Conservation (phyloP, 768 basidiomycete species). For the Asterophora parasitica region DNA sequence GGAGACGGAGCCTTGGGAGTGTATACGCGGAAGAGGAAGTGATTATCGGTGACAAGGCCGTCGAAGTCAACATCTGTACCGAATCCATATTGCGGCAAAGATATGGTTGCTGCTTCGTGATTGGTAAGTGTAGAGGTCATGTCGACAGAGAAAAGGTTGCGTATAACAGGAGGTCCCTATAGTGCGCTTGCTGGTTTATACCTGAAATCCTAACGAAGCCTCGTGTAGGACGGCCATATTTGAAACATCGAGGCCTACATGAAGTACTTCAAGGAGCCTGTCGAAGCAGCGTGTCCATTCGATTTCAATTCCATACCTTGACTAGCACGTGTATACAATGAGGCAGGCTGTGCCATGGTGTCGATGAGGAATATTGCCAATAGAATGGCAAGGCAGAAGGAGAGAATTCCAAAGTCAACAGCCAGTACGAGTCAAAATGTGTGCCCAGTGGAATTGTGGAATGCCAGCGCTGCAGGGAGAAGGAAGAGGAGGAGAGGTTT, state of each 20-base stretch:
- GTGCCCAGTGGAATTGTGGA: too few relatives aligned
- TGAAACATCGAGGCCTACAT: slow-evolving; percentile 22
- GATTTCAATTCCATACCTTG: slow-evolving; percentile 1
- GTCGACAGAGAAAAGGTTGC: slow-evolving; percentile 8
- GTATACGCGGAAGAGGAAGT: slow-evolving; percentile 76
- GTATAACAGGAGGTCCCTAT: not conserved
- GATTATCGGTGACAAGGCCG: slow-evolving; percentile 55
- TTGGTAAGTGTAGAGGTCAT: slow-evolving; percentile 23
- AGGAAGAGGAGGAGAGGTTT: too few relatives aligned
- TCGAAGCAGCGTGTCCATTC: not conserved
- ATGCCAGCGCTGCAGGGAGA: too few relatives aligned
- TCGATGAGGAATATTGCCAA: too few relatives aligned
- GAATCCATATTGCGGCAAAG: slow-evolving; percentile 73
- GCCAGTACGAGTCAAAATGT: too few relatives aligned
- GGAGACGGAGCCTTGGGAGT: slow-evolving; percentile 62
- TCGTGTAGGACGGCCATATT: slow-evolving; percentile 28
- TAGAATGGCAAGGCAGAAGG: too few relatives aligned
- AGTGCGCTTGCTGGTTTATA: slow-evolving; percentile 17
- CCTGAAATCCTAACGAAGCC: slow-evolving; percentile 17
- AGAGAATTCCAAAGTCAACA: too few relatives aligned
- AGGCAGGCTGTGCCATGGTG: slow-evolving; percentile 1
- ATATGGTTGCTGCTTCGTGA: slow-evolving; percentile 20
- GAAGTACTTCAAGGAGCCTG: not conserved
- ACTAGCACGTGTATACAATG: slow-evolving; percentile 33
- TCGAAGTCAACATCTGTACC: slow-evolving; percentile 59